Base-by-base conservation (phyloP, 1,284 basidiomycete genomes). In the Volvariella volvacea region DNA sequence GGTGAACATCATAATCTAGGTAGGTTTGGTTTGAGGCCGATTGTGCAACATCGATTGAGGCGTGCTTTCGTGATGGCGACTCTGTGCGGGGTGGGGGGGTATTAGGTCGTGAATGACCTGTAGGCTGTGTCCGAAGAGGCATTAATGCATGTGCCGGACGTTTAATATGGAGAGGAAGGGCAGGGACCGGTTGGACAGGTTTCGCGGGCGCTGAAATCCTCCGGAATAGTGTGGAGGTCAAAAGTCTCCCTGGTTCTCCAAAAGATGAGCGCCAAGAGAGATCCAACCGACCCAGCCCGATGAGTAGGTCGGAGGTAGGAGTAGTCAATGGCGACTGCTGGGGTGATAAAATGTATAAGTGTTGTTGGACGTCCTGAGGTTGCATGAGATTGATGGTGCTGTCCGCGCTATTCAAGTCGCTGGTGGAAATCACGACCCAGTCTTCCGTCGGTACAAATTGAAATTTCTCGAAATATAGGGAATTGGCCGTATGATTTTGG, bases 201-300 rank as follows among this genome's bases (percentile, higher is more conserved):
- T 51, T 55, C 20, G 66, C 63, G 3, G 71, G 64, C 22, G 80
- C 63, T 1, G 80, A 81, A 52, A 89, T 82, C 34, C 78, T 71
- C 38, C 87, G 78, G 12, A 85, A 85, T 8, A 90, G 65, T 71
- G 83, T 83, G 65, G 88, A 91, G 3, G 90, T 94, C 38, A 92
- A 64, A 15, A 94, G 67, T 38, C 87, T 73, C 1, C 90, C 90
- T 15, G 82, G 86, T 63, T 92, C 87, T 7, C 88, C 87, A 51
- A 81, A 86, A 12, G 78, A 76, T 12, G 86, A 86, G 37, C 80
- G 70, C 90, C 90, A 94, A 1, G 80, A 76, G 28, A 94, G 82
- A 53, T 92, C 87, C 8, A 94, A 70, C 48, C 86, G 71, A 16
- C 90, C 90, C 1, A 94, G 74, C 2, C 88, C 76, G 14, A 92